These are phyloP conservation scores for Leccinum aurantiacum DNA, from an alignment of 768 basidiomycete genomes.

Conservation along the genomic window DNA sequence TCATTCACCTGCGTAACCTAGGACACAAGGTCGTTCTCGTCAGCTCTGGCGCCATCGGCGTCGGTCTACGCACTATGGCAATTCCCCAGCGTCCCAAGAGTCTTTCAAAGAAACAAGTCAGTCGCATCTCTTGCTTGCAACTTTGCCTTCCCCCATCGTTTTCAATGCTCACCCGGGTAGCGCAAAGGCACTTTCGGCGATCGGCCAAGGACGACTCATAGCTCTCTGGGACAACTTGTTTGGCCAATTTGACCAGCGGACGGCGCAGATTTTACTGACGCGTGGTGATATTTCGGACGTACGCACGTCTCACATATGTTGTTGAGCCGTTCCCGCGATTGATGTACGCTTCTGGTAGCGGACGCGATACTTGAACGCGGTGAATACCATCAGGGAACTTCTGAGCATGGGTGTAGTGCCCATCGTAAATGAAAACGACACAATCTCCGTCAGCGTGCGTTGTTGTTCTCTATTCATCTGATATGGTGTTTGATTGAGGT, in stretches of 20 bases:
- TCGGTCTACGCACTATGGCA: constrained; percentile 91
- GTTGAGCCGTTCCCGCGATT: neutral
- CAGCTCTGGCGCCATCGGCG: constrained; percentile 96
- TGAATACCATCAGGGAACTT: constrained; percentile 91
- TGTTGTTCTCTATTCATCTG: neutral
- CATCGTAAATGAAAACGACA: constrained; percentile 99
- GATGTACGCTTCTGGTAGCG: constrained; percentile 49
- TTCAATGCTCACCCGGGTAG: constrained; percentile 22
- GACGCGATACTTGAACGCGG: constrained; percentile 93
- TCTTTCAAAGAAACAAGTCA: constrained; percentile 87
- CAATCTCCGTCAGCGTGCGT: constrained; percentile 93
- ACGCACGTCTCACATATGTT: constrained; percentile 23
- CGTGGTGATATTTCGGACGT: constrained; percentile 98
- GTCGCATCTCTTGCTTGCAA: constrained; percentile 20
- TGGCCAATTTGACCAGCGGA: constrained; percentile 89
- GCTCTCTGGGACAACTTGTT: constrained; percentile 98
- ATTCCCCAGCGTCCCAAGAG: constrained; percentile 77
- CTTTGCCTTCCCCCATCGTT: neutral
- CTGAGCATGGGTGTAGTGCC: constrained; percentile 93
- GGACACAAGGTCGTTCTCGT: constrained; percentile 96
- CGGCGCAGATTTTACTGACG: constrained; percentile 92
- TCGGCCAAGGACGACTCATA: constrained; percentile 95
- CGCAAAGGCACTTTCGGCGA: constrained; percentile 86
- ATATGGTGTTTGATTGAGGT: constrained; percentile 1
- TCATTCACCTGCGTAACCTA: constrained; percentile 66